A percentile compares a stretch with the other conserved stretches of the same genome.
Conservation (phyloP, 140 eudicot genomes). For the Oenanthe javanica region DNA sequence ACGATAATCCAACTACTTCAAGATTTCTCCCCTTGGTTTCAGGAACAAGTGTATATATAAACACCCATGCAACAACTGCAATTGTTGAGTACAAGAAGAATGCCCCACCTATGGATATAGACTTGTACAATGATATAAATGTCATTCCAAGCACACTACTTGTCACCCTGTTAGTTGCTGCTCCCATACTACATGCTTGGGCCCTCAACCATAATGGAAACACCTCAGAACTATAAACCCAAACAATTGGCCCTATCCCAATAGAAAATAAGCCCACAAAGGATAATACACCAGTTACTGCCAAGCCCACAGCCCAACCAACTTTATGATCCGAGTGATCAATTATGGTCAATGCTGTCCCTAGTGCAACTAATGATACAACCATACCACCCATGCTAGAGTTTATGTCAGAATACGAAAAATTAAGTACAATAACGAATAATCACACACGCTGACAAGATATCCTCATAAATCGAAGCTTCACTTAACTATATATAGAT, state of each 20-base stretch:
- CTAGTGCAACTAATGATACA: constrained; percentile 11
- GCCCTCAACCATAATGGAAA: constrained; percentile 65
- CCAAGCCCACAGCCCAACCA: constrained; percentile 49
- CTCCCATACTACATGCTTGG: constrained; percentile 55
- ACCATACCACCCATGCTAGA: too few species aligned
- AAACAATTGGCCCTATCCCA: constrained; percentile 78
- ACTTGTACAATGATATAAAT: constrained; percentile 38
- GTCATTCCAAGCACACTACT: constrained; percentile 61
- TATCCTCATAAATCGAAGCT: too few species aligned
- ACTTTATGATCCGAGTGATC: constrained; percentile 31
- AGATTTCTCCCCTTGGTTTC: constrained; percentile 63
- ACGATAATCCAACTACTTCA: too few species aligned
- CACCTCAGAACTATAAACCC: constrained; percentile 81
- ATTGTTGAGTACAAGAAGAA: constrained; percentile 46
- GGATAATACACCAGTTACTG: constrained; percentile 14
- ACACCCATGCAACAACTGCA: constrained; percentile 40
- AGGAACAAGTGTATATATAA: constrained; percentile 56
- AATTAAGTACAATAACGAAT: too few species aligned
- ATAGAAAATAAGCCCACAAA: constrained; percentile 35
- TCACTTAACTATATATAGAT: too few species aligned
- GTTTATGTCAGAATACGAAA: too few species aligned
- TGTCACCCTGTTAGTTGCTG: constrained; percentile 40
- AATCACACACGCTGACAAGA: too few species aligned
- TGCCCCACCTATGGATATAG: constrained; percentile 56
- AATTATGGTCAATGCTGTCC: constrained; percentile 34